Conservation (phyloP, 495 filamentous ascomycete species). For the Corynascus novoguineensis region DNA sequence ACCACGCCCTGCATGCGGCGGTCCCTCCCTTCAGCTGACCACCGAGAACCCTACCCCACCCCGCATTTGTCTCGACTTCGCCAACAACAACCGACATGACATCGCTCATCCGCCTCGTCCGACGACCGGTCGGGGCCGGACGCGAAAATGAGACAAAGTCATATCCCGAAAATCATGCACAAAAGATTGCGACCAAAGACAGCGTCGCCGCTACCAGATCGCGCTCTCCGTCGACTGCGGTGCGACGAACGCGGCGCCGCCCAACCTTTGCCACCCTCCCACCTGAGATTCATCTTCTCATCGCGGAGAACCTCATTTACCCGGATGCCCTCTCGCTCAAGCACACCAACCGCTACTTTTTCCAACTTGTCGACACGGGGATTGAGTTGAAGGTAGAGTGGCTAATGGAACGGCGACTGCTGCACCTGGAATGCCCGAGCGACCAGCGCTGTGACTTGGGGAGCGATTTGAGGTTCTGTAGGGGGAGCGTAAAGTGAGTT, state of each 20-base stretch:
- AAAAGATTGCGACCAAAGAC: background rate
- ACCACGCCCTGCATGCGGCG: background rate
- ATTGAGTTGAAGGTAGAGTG: slow-evolving; percentile 61
- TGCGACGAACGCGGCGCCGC: background rate
- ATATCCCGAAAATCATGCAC: background rate
- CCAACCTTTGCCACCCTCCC: slow-evolving; percentile 39
- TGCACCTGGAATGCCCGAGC: slow-evolving; percentile 49
- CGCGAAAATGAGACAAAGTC: background rate
- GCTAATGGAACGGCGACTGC: slow-evolving; percentile 53
- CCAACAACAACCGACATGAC: background rate
- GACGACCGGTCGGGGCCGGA: background rate
- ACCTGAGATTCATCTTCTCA: slow-evolving; percentile 56
- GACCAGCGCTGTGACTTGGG: slow-evolving; percentile 45
- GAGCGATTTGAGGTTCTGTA: slow-evolving; percentile 48
- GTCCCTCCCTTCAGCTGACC: background rate
- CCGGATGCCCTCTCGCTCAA: slow-evolving; percentile 58
- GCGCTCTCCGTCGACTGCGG: too few species aligned
- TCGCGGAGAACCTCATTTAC: slow-evolving; percentile 48
- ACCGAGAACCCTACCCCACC: background rate
- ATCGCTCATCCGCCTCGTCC: background rate
- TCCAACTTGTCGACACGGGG: slow-evolving; percentile 58
- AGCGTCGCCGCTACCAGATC: too few species aligned
- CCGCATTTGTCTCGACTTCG: background rate
- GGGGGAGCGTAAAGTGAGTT: slow-evolving; percentile 47
- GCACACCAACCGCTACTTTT: slow-evolving; percentile 58